phyloP scores from a whole-genome alignment of 1,139 yeast genomes.

The Diutina pseudorugosa region DNA sequence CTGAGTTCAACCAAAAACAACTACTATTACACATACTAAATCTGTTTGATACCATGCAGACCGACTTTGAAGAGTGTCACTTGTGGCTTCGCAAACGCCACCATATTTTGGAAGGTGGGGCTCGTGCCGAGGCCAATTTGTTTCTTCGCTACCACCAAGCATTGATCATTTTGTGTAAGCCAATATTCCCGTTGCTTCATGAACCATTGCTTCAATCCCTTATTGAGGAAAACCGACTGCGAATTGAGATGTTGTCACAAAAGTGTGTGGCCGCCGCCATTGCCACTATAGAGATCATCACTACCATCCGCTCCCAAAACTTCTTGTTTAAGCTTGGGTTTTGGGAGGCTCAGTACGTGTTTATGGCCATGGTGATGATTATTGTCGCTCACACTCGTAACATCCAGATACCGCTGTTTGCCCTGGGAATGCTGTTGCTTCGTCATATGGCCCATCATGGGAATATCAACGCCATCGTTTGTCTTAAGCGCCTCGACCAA shows the following conservation, averaged over 20 bases:
- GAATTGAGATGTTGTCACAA: slow-evolving; percentile 16
- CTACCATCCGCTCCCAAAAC: slow-evolving; percentile 21
- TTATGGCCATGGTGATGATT: slow-evolving; percentile 25
- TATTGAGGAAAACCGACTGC: slow-evolving; percentile 22
- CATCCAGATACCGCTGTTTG: slow-evolving; percentile 11
- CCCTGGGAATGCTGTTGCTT: slow-evolving; percentile 17
- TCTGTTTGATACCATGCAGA: slow-evolving; percentile 18
- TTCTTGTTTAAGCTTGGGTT: slow-evolving; percentile 34
- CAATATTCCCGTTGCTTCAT: slow-evolving; percentile 27
- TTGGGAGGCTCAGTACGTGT: slow-evolving; percentile 40
- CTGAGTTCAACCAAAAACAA: slow-evolving; percentile 24
- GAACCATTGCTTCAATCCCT: slow-evolving; percentile 32
- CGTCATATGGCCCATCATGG: slow-evolving; percentile 27
- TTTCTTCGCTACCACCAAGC: slow-evolving; percentile 37
- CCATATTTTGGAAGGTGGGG: slow-evolving; percentile 7
- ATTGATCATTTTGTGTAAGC: slow-evolving; percentile 31
- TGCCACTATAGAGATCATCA: slow-evolving; percentile 26
- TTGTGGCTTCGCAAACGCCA: slow-evolving; percentile 14
- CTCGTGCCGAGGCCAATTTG: slow-evolving; percentile 24
- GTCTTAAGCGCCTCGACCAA: neutral
- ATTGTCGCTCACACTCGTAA: slow-evolving; percentile 19
- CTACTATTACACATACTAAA: slow-evolving; percentile 20
- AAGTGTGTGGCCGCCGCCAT: slow-evolving; percentile 14
- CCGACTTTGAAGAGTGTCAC: slow-evolving; percentile 21
- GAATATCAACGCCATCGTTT: slow-evolving; percentile 27